Evolutionary conservation across 108 stramenopile species (phyloP), one percentile per base, ranked within the genome.

Genomic region (Skeletonema tropicum): DNA sequence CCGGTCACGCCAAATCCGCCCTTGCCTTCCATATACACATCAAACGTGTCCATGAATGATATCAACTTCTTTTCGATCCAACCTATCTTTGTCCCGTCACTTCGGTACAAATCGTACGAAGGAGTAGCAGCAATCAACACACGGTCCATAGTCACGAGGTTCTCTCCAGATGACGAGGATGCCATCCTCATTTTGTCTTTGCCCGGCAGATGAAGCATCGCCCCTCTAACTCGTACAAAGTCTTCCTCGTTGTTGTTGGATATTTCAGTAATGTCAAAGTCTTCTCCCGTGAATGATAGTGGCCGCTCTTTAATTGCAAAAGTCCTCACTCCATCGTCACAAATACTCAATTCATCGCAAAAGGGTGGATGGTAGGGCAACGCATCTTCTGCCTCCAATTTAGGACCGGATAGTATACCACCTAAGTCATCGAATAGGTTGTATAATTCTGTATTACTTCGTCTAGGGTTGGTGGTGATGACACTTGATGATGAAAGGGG

Each of bases 141-240:
- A 57, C 92, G 85, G 76, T 92, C 92, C 79, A 90, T 80, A 7
- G 64, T 63, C 1, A 79, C 82, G 9, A 62, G 45, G 2, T 76
- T 75, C 10, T 66, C 55, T 17, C 75, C 78, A 29, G 60, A 74
- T 1, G 71, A 38, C 7, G 62, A 57, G 13, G 39, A 72, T 19
- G 30, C 48, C 41, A 90, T 60, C 38, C 81, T 62, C 88, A 89
- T 89, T 75, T 90, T 89, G 72, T 92, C 88, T 71, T 92, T 89
- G 19, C 92, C 89, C 2, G 92, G 89, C 10, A 92, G 71, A 41
- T 92, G 92, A 35, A 92, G 70, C 89, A 92, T 89, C 23, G 92
- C 92, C 5, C 92, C 92, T 25, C 89, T 86, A 10, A 92, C 88
- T 10, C 70, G 61, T 11, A 61, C 73, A 66, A 83, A 89, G 6